Evolutionary conservation across 2,329 filamentous ascomycete species (phyloP).

Genomic region (Claviceps sorghi): DNA sequence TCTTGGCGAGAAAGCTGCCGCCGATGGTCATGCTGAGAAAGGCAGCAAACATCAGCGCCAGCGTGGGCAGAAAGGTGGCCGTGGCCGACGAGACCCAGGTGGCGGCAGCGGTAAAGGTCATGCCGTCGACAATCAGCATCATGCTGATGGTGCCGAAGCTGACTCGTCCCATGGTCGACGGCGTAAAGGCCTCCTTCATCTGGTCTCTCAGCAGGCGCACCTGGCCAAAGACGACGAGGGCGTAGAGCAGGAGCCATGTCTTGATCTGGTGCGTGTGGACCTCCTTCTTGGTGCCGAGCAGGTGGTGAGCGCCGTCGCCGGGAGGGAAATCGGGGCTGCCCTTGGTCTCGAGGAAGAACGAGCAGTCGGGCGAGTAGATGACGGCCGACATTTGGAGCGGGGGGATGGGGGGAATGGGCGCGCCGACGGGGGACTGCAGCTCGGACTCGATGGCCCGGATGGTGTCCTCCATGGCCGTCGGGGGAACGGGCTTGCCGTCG

Average conservation of each 20-base stretch:
- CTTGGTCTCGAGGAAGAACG: constrained; percentile 49
- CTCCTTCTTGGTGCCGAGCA: constrained; percentile 47
- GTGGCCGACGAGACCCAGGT: constrained; percentile 42
- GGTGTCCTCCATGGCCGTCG: constrained; percentile 21
- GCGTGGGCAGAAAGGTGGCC: constrained; percentile 40
- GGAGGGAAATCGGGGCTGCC: constrained; percentile 42
- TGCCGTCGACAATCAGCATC: constrained; percentile 49
- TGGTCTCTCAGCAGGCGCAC: constrained; percentile 47
- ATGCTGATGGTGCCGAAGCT: constrained; percentile 48
- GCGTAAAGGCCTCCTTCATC: constrained; percentile 51
- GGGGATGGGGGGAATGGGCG: constrained; percentile 39
- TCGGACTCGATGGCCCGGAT: constrained; percentile 47
- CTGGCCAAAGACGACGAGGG: constrained; percentile 44
- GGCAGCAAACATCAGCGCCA: constrained; percentile 34
- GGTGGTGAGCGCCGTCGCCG: constrained; percentile 39
- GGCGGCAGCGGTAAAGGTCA: constrained; percentile 41
- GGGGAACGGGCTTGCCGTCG: constrained; percentile 15
- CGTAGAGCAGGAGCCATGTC: constrained; percentile 42
- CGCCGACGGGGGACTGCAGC: constrained; percentile 45
- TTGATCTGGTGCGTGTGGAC: constrained; percentile 41
- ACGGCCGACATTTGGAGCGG: constrained; percentile 47
- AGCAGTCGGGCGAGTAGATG: constrained; percentile 54
- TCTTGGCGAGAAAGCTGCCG: constrained; percentile 42
- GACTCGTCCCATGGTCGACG: constrained; percentile 50
- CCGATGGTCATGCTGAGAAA: constrained; percentile 44